phyloP scores from a whole-genome alignment of 345 rosid genomes.

The Punica granatum region DNA sequence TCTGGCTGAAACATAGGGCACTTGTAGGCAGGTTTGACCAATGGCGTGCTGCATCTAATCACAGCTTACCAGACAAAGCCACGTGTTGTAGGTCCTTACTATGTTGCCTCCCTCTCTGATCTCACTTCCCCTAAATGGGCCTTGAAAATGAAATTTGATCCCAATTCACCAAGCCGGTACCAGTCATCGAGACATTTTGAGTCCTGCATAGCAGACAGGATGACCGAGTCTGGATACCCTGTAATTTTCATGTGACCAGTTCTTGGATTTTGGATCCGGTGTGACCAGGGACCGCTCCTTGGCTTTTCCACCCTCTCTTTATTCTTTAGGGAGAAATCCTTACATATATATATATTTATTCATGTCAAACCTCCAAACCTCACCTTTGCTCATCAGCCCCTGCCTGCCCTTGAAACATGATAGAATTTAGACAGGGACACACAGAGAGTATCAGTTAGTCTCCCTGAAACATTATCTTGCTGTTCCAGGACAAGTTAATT shows the following conservation, averaged over 20 bases:
- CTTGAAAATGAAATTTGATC: not conserved
- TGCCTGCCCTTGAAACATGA: not conserved
- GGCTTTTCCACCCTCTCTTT: not conserved
- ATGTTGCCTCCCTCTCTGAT: conserved; percentile 16
- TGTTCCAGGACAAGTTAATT: not conserved
- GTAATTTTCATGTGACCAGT: too few species aligned
- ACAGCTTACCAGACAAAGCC: conserved; percentile 72
- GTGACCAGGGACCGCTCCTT: not conserved
- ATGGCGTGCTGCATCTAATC: conserved; percentile 33
- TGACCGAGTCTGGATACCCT: not conserved
- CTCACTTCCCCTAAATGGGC: not conserved
- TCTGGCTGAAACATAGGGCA: conserved; percentile 5
- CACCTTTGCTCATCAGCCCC: not conserved
- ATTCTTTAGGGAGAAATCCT: not conserved
- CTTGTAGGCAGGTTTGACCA: conserved; percentile 55
- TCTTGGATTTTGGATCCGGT: too few species aligned
- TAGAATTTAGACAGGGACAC: not conserved
- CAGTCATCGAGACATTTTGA: not conserved
- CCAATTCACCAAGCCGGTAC: not conserved
- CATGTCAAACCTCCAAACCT: not conserved
- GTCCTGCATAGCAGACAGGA: not conserved
- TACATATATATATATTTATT: not conserved
- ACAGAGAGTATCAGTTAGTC: not conserved
- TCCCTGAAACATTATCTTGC: not conserved
- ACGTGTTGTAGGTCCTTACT: conserved; percentile 80